phyloP scores from a whole-genome alignment of 768 basidiomycete species.

The Cyclocybe aegerita region DNA sequence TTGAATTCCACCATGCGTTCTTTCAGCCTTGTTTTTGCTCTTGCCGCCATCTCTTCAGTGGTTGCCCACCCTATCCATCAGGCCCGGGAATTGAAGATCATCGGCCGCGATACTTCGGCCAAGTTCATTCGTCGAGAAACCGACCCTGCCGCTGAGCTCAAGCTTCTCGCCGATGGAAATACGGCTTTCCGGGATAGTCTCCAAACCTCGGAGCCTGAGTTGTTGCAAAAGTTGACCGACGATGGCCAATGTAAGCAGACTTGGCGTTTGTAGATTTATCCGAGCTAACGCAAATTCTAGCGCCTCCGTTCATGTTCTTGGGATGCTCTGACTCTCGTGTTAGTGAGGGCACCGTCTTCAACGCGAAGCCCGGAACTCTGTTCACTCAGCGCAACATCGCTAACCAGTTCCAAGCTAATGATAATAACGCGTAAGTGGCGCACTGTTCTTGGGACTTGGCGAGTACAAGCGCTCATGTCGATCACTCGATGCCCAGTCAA shows the following conservation, averaged over 20 bases:
- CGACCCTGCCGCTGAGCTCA: too few species aligned
- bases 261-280: background rate
- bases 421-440: conserved; percentile 32
- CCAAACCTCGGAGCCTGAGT: conserved; percentile 15
- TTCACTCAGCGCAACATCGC: conserved; percentile 40
- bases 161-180: background rate
- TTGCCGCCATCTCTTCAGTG: conserved; percentile 2
- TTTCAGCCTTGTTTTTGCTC: conserved; percentile 5
- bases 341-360: conserved; percentile 36
- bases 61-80: conserved; percentile 14
- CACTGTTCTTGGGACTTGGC: background rate
- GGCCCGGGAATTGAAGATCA: conserved; percentile 11
- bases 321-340: conserved; percentile 41
- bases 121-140: conserved; percentile 1
- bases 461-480: background rate
- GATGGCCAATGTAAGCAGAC: conserved; percentile 30
- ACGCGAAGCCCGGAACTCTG: conserved; percentile 35
- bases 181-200: background rate
- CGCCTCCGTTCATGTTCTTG: conserved; percentile 34
- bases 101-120: conserved; percentile 7
- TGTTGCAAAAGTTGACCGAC: conserved; percentile 28
- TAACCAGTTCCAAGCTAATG: conserved; percentile 36
- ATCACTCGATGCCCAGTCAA: conserved; percentile 5
- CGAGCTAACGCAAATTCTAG: conserved; percentile 11
- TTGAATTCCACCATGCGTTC: conserved; percentile 7